Evolutionary conservation across 2,329 filamentous ascomycete species (phyloP), one percentile per base, ranked within the genome.

Genomic region (Davidsoniella virescens): DNA sequence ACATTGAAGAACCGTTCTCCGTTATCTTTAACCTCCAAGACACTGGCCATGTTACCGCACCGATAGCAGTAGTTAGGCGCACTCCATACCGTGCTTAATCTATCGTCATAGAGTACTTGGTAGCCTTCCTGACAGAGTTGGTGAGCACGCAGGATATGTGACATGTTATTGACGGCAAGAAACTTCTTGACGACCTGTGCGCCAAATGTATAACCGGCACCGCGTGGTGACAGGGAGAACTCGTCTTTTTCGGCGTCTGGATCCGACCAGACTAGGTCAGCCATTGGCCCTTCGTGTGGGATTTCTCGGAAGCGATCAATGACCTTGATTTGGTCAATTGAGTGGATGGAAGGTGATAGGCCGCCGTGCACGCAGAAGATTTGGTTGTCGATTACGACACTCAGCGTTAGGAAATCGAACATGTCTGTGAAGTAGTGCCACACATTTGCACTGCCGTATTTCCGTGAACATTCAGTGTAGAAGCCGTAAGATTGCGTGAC

Each of bases 391-490:
- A 98, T 98, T 56, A 98, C 90, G 54, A 96, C 93, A 59, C 86
- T 94, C 52, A 98, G 71, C 6, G 90, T 96, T 56, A 98, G 73
- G 65, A 94, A 98, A 68, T 98, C 92, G 67, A 98, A 98, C 88
- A 98, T 96, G 68, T 98, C 92, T 57, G 92, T 98, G 63, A 98
- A 98, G 65, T 96, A 92, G 66, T 98, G 92, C 92, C 92, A 98
- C 18, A 98, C 92, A 60, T 92, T 95, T 56, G 92, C 87, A 62
- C 94, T 96, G 63, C 92, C 92, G 66, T 98, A 98, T 67, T 98
- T 98, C 58, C 92, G 82, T 17, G 84, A 87, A 67, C 92, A 98
- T 64, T 98, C 92, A 18, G 92, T 96, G 64, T 98, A 98, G 69
- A 98, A 98, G 52, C 92, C 92, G 66, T 98, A 98, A 25, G 90